These are phyloP conservation scores for Melocanna baccifera DNA, from an alignment of 176 grass and related monocot genomes.

Conservation along the genomic window DNA sequence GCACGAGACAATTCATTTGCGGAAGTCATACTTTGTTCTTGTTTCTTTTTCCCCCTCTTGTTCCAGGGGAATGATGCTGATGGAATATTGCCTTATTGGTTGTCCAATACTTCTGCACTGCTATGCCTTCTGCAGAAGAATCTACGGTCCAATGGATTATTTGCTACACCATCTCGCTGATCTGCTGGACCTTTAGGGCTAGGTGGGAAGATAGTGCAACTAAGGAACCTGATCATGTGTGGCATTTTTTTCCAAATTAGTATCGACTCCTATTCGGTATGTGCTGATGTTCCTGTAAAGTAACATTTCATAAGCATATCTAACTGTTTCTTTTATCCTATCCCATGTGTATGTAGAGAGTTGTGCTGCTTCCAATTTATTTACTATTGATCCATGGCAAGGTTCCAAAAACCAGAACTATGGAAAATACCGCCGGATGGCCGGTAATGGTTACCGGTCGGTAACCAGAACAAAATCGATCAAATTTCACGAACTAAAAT, in stretches of 20 bases:
- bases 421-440: too few species aligned
- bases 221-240: conserved; percentile 28
- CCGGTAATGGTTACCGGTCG: too few species aligned
- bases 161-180: conserved; percentile 70
- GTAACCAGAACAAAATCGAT: too few species aligned
- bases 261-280: neutral
- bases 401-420: too few species aligned
- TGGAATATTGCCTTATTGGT: conserved; percentile 80
- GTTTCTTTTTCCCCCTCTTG: conserved; percentile 17
- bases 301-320: neutral
- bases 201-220: conserved; percentile 56
- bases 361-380: neutral
- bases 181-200: conserved; percentile 47
- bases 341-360: neutral
- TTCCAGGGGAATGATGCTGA: conserved; percentile 64
- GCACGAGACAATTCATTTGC: neutral
- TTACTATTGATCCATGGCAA: too few species aligned
- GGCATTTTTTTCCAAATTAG: neutral
- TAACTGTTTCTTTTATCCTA: neutral
- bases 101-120: conserved; percentile 86
- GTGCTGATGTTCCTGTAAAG: neutral
- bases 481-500: too few species aligned
- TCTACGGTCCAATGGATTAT: conserved; percentile 78
- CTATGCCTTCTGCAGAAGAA: conserved; percentile 95
- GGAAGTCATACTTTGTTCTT: neutral